Conservation (phyloP, 139 green algal species). For the Chlamydomonas sphaeroides region DNA sequence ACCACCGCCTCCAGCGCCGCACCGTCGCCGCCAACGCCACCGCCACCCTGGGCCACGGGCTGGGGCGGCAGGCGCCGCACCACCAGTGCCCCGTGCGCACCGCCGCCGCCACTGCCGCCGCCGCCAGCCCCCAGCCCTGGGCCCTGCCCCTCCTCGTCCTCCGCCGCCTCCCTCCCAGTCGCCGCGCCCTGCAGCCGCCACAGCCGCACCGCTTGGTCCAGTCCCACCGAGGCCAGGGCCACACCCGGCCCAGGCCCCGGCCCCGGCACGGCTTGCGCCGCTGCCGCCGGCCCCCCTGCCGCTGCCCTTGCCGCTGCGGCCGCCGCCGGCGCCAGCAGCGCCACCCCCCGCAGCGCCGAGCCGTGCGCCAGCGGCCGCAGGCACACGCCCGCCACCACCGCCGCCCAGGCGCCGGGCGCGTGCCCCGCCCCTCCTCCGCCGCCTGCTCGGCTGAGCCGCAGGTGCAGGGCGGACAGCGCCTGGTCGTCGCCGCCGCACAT, state of each 20-base stretch:
- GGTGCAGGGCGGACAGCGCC: conserved; percentile 3
- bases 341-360: conserved; percentile 14
- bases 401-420: background rate
- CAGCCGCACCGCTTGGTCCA: conserved; percentile 26
- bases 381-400: background rate
- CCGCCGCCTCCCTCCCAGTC: background rate
- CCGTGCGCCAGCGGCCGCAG: conserved; percentile 5
- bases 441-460: background rate
- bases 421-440: background rate
- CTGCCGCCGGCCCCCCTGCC: background rate
- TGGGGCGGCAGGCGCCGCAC: background rate
- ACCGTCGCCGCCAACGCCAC: too few species aligned
- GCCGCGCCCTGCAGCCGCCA: background rate
- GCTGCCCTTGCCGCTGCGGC: too few species aligned
- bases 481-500: conserved; percentile 38
- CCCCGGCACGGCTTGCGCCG: background rate
- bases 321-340: background rate
- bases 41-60: too few species aligned
- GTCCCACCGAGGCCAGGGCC: background rate
- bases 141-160: background rate
- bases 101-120: background rate
- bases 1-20: too few species aligned
- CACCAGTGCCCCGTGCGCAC: too few species aligned
- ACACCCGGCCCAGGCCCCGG: too few species aligned
- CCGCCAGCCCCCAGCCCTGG: background rate